Base-by-base conservation (phyloP, 257 asterid genomes). In the Solanum clarkiae region DNA sequence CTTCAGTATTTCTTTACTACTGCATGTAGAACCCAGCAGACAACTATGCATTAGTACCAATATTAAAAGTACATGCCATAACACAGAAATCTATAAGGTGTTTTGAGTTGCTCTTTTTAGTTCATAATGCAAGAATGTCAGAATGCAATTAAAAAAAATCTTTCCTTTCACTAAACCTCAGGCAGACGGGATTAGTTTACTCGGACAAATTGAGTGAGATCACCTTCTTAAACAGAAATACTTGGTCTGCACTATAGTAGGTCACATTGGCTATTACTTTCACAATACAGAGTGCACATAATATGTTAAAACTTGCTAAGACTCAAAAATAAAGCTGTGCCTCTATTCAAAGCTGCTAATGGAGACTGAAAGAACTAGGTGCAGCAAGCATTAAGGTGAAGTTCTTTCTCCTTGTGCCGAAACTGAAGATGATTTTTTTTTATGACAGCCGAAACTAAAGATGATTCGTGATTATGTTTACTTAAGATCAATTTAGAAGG, bases 1-100 rank as follows among this genome's bases (percentile, higher is more conserved):
- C 87, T 51, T 85, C 70, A 85, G 49, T 32, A 77, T 55, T 51
- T 85, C 87, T 60, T 85, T 85, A 74, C 84, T 53, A 62, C 87
- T 77, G 87, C 71, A 85, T 57, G 1, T 22, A 11, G 62, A 74
- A 84, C 14, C 22, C 84, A 65, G 44, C 79, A 84, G 62, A 17
- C 80, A 83, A 49, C 24, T 69, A 68, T 15, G 79, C 10, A 32
- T 32, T 17, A 77, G 57, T 1, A 26, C 51, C 45, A 75, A 51
- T 8, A 51, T 49, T 4, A 2, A 32, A 32, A 75, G 5, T 29
- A 51, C 10, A 49, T 9, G 15, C 44, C 2, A 24, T 75, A 49
- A 47, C n/a, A 49, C 36, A 45, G 18, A 75, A 75, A 49, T 15
- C 47, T 15, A 53, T 77, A 5, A 29, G 63, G 82, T 51, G 10